These are phyloP conservation scores for Fusarium anthophilum DNA, from an alignment of 2,329 filamentous ascomycete species.

Conservation along the genomic window DNA sequence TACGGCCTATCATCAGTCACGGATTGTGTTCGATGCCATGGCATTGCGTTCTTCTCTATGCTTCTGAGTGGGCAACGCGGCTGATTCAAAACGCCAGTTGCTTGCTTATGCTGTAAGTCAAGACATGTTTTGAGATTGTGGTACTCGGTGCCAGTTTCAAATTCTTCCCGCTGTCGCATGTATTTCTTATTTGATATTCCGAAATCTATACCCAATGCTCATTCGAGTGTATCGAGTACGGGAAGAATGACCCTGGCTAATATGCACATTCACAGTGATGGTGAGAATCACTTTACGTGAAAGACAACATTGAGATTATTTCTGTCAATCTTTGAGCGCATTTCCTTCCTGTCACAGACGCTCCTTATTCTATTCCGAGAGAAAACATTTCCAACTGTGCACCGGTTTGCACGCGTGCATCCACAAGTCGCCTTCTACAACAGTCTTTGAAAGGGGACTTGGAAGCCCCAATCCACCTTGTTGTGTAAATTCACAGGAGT, in stretches of 20 bases:
- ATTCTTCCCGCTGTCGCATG: slow-evolving; percentile 8
- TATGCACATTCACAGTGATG: slow-evolving; percentile 8
- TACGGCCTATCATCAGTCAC: slow-evolving; percentile 4
- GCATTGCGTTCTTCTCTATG: slow-evolving; percentile 22
- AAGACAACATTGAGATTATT: slow-evolving; percentile 1
- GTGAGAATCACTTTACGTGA: neutral
- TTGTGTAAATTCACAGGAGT: neutral
- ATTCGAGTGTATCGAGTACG: neutral
- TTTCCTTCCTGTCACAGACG: neutral
- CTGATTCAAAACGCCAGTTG: slow-evolving; percentile 24
- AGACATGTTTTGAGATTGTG: slow-evolving; percentile 19
- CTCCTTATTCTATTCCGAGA: neutral
- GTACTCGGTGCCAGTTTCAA: slow-evolving; percentile 18
- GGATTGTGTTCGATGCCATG: slow-evolving; percentile 32
- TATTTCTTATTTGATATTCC: neutral
- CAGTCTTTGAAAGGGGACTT: neutral
- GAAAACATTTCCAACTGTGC: slow-evolving; percentile 18
- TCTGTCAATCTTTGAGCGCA: slow-evolving; percentile 3
- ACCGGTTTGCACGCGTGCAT: slow-evolving; percentile 27
- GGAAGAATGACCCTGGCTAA: slow-evolving; percentile 1
- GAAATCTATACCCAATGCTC: neutral
- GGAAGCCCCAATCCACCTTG: neutral
- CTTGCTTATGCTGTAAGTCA: slow-evolving; percentile 34
- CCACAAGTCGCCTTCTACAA: neutral
- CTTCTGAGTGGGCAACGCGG: slow-evolving; percentile 28